Percentiles rank a stretch among this genome's conserved stretches.
phyloP scores from a whole-genome alignment of 2,329 filamentous ascomycete genomes.

The Triangularia setosa region DNA sequence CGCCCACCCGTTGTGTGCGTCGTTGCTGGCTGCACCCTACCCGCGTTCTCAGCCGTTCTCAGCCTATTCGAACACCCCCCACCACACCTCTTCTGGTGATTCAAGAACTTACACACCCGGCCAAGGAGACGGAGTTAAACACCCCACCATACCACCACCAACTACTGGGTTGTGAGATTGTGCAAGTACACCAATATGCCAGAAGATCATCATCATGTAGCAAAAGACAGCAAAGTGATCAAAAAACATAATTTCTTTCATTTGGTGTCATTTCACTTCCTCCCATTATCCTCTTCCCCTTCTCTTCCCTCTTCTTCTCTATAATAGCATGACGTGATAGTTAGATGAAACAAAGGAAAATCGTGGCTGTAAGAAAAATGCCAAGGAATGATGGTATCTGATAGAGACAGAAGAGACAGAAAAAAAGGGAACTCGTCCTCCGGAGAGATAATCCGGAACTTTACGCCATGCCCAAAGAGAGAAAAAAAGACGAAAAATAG shows the following conservation, averaged over 20 bases:
- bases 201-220: no score
- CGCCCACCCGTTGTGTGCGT: neutral
- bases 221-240: neutral
- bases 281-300: neutral
- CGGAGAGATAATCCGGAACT: neutral
- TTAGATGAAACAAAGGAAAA: neutral
- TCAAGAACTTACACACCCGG: neutral
- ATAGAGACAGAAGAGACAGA: constrained; percentile 2
- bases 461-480: constrained; percentile 1
- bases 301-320: neutral
- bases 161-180: neutral
- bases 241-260: neutral
- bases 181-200: neutral
- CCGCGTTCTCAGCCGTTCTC: neutral
- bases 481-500: neutral
- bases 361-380: neutral
- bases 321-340: neutral
- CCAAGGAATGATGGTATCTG: neutral
- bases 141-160: neutral
- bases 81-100: neutral
- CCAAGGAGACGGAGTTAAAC: neutral
- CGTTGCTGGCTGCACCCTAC: neutral
- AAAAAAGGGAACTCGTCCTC: neutral
- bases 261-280: neutral
- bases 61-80: neutral